A percentile compares a stretch with the other conserved stretches of the same genome.
These are phyloP conservation scores for Mediolabrus comicus DNA, from an alignment of 108 stramenopile species.

Conservation along the genomic window DNA sequence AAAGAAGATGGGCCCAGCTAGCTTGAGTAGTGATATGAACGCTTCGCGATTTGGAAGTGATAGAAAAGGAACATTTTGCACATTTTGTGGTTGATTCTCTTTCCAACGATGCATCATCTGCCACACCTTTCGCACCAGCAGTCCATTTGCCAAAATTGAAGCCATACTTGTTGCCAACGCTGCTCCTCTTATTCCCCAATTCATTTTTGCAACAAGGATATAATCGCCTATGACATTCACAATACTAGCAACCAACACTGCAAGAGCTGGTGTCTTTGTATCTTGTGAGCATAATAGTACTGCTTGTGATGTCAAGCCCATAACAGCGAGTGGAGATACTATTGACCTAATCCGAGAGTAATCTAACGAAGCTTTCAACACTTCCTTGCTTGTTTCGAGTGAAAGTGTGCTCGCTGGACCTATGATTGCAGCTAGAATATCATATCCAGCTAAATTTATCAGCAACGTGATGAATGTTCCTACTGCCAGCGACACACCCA, in stretches of 20 bases:
- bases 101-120: conserved; percentile 60
- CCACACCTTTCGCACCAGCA: conserved; percentile 56
- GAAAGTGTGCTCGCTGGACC: conserved; percentile 40
- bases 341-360: conserved; percentile 72
- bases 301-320: conserved; percentile 78
- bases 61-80: conserved; percentile 49
- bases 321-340: conserved; percentile 65
- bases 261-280: conserved; percentile 77
- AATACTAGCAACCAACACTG: conserved; percentile 66
- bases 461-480: conserved; percentile 52
- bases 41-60: conserved; percentile 59
- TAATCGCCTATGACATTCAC: conserved; percentile 81
- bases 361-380: conserved; percentile 53
- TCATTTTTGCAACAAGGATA: conserved; percentile 48
- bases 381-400: conserved; percentile 16
- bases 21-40: conserved; percentile 55
- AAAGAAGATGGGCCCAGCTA: conserved; percentile 87
- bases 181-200: conserved; percentile 67
- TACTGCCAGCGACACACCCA: conserved; percentile 63
- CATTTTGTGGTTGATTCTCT: not conserved
- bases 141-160: conserved; percentile 40
- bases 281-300: conserved; percentile 74
- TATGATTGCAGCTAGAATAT: conserved; percentile 52
- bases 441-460: conserved; percentile 43
- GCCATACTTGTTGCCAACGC: conserved; percentile 75